These are phyloP conservation scores for Tagetes erecta DNA, from an alignment of 129 eudicot species.

Conservation along the genomic window DNA sequence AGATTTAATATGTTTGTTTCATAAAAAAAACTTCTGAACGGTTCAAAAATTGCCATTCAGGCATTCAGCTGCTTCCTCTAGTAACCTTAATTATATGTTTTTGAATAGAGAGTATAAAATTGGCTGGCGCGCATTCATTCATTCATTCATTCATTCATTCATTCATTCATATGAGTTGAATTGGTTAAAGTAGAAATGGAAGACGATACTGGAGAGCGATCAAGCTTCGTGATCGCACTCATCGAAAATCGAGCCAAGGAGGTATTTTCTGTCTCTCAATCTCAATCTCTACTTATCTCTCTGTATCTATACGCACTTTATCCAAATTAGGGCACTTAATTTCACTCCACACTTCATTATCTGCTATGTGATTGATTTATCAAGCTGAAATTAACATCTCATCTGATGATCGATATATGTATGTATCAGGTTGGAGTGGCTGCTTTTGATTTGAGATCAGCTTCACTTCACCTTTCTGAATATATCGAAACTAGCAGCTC, in stretches of 20 bases:
- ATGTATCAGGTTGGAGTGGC: slow-evolving; percentile 89
- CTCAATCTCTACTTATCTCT: background rate
- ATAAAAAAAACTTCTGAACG: no score
- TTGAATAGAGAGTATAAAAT: no score
- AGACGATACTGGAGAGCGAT: slow-evolving; percentile 82
- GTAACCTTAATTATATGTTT: no score
- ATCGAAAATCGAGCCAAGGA: slow-evolving; percentile 98
- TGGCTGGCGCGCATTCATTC: no score
- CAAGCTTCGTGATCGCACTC: slow-evolving; percentile 81
- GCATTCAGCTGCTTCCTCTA: no score
- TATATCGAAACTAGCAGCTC: slow-evolving; percentile 94
- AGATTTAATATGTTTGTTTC: no score
- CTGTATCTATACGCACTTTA: background rate
- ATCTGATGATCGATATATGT: background rate
- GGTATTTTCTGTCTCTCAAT: slow-evolving; percentile 40
- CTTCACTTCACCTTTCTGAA: slow-evolving; percentile 92
- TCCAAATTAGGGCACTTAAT: no score
- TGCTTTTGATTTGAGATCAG: slow-evolving; percentile 93
- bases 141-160: no score
- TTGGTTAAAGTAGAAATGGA: slow-evolving; percentile 39
- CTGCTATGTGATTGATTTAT: background rate
- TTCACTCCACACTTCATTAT: background rate
- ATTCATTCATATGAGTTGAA: no score
- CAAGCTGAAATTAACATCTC: background rate
- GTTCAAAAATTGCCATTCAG: no score